Conservation (phyloP, 2,329 filamentous ascomycete species). For the Trichoderma polysporum region DNA sequence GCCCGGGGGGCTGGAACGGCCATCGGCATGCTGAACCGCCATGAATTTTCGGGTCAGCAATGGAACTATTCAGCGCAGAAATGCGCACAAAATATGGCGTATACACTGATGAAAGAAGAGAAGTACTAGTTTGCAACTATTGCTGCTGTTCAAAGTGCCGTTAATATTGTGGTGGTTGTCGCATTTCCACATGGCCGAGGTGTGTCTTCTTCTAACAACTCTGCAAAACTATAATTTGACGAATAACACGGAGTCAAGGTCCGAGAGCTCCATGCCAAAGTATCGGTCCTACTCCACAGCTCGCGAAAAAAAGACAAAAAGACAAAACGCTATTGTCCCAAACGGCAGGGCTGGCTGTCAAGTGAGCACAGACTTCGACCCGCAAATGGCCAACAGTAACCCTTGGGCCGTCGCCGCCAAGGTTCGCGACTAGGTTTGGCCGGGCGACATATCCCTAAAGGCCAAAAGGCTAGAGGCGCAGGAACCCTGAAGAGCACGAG, state of each 20-base stretch:
- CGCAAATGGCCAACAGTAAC: too few species aligned
- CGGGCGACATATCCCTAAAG: background rate
- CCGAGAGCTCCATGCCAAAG: too few species aligned
- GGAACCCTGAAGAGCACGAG: background rate
- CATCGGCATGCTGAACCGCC: background rate
- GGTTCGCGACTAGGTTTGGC: background rate
- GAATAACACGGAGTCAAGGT: background rate
- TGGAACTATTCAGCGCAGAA: background rate
- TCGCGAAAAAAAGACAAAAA: too few species aligned
- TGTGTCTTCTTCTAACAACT: background rate
- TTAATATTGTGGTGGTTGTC: background rate
- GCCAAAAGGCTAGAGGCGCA: conserved; percentile 2
- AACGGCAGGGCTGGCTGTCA: background rate
- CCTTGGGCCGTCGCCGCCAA: too few species aligned
- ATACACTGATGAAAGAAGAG: background rate
- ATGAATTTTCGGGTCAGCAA: background rate
- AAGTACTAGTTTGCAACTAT: background rate
- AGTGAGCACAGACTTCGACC: background rate
- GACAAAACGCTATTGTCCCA: background rate
- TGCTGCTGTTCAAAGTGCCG: background rate
- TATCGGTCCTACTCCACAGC: too few species aligned
- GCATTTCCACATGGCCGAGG: background rate
- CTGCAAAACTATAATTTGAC: background rate
- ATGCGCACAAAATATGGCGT: background rate
- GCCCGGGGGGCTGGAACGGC: conserved; percentile 15